phyloP scores from a whole-genome alignment of 257 asterid genomes.

The Scutellaria minor region DNA sequence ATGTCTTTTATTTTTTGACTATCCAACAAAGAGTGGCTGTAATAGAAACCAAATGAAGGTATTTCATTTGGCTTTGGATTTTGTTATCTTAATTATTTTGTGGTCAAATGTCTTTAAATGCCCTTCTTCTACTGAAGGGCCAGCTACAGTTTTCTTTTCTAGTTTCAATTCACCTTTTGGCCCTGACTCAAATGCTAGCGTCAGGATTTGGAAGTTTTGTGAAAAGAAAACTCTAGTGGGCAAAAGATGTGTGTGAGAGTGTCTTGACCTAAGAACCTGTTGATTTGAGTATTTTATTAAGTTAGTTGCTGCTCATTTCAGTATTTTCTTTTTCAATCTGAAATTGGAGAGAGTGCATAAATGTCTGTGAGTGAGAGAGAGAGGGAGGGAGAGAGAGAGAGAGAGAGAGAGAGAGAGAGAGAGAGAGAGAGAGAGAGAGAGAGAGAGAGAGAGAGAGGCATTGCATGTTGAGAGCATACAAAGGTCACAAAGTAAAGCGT shows the following conservation, averaged over 20 bases:
- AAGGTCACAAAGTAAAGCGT: neutral
- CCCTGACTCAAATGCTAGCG: neutral
- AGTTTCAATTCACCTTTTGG: neutral
- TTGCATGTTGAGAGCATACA: neutral
- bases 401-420: too few relatives aligned
- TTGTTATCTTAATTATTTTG: neutral
- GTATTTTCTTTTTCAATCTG: neutral
- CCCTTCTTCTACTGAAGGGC: neutral
- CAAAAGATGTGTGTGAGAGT: neutral
- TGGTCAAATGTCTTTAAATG: slow-evolving; percentile 1
- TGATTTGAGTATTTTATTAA: neutral
- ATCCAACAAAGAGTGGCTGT: slow-evolving; percentile 23
- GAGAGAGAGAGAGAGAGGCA: neutral
- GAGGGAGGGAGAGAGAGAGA: too few relatives aligned
- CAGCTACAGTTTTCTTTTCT: neutral
- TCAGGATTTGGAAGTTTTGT: neutral
- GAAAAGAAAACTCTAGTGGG: neutral
- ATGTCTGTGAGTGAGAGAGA: too few relatives aligned
- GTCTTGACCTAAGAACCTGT: neutral
- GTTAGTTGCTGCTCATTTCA: neutral
- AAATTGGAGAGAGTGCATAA: slow-evolving; percentile 1
- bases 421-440: too few relatives aligned
- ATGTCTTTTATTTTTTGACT: slow-evolving; percentile 30
- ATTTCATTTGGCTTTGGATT: slow-evolving; percentile 21
- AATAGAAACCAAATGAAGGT: slow-evolving; percentile 18